Conservation (phyloP, 768 basidiomycete species). For the Trametes gibbosa region DNA sequence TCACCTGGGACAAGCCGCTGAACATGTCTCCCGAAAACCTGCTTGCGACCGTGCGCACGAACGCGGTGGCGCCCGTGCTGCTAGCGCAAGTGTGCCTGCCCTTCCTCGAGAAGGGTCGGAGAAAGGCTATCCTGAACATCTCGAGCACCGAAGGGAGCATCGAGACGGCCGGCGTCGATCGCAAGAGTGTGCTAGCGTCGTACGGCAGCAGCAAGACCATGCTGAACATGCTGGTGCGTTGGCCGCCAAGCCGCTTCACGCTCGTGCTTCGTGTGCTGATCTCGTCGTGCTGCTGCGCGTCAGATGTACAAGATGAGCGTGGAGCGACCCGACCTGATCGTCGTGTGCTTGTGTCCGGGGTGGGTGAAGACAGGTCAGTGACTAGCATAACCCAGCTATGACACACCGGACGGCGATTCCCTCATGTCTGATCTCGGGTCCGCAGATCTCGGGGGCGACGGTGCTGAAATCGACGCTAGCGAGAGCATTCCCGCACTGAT, state of each 20-base stretch:
- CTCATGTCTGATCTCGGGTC: no score
- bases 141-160: constrained; percentile 30
- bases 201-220: constrained; percentile 35
- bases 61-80: constrained; percentile 36
- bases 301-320: constrained; percentile 14
- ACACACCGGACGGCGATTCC: no score
- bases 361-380: constrained; percentile 14
- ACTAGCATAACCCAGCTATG: no score
- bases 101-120: constrained; percentile 31
- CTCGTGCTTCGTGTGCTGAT: no score
- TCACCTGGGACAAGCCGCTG: no score
- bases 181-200: constrained; percentile 16
- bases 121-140: constrained; percentile 35
- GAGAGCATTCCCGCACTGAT: background rate
- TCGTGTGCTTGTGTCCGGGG: constrained; percentile 1
- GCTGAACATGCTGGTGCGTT: background rate
- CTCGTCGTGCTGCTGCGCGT: background rate
- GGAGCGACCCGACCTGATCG: constrained; percentile 3
- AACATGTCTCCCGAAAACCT: constrained; percentile 16
- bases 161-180: constrained; percentile 21
- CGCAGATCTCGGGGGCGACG: constrained; percentile 1
- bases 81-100: no score
- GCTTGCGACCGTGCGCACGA: constrained; percentile 25
- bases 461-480: background rate
- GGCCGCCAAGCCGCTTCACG: no score